Evolutionary conservation across 2,329 filamentous ascomycete species (phyloP), one percentile per base, ranked within the genome.

Genomic region (Cladosporium austrohemisphaericum): DNA sequence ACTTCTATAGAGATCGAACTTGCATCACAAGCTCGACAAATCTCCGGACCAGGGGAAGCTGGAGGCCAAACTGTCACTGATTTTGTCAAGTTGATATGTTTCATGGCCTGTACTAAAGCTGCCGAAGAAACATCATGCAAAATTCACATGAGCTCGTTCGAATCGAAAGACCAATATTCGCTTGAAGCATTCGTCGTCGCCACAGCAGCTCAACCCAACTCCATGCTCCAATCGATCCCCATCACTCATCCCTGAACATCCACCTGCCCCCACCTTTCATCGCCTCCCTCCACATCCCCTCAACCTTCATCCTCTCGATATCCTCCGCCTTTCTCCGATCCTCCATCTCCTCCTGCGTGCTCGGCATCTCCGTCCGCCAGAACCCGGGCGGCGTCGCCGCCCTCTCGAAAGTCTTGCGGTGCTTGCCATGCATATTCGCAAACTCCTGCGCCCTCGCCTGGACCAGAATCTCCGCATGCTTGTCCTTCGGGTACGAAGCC

Each of bases 351-450:
- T 96, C 88, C 65, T 97, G 93, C 1, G 93, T 96, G 20, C 74
- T 82, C 1, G 92, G 91, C 65, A 98, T 95, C 58, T 95, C 92
- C 1, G 85, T 79, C 47, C 88, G 78, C 93, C 93, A 98, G 65
- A 88, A 97, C 0, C 90, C 91, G 1, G 89, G 88, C 10, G 93
- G 91, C 8, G 86, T 88, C 36, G 72, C 75, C 54, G 80, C 77
- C 43, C 89, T 79, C 52, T 84, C 79, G 66, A 85, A 90, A 22
- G 82, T 77, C 58, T 92, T 80, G 49, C 86, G 78, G 68, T 96
- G 91, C 63, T 78, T 88, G 5, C 90, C 90, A 65, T 81, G 82
- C 53, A 80, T 78, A 61, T 91, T 84, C 1, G 91, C 86, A 55
- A 94, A 72, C 41, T 84, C 75, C 62, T 81, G 79, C 0, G 83